A percentile compares a stretch with the other conserved stretches of the same genome.
Conservation (phyloP, 2,329 filamentous ascomycete species). For the Colletotrichum spaethianum region DNA sequence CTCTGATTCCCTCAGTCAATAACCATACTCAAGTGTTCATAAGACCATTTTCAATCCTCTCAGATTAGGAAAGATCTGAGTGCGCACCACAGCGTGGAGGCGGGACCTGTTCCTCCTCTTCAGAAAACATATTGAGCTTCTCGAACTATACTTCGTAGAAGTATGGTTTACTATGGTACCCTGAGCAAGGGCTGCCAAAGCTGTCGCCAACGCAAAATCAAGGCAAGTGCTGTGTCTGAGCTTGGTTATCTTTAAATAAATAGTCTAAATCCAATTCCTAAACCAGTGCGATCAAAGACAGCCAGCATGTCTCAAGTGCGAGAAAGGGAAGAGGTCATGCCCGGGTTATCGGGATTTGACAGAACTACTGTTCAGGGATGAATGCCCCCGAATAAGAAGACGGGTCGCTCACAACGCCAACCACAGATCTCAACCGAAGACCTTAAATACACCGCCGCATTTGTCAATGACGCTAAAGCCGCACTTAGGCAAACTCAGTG, state of each 20-base stretch:
- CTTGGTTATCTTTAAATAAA: background rate
- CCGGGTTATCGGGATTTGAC: conserved; percentile 46
- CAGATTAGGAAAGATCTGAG: background rate
- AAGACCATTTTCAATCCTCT: no score
- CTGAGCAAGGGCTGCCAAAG: conserved; percentile 47
- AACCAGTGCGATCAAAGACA: conserved; percentile 46
- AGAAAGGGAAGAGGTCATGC: conserved; percentile 44
- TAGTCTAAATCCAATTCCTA: background rate
- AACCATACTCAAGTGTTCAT: background rate
- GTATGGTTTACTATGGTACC: conserved; percentile 45
- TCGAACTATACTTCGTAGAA: background rate
- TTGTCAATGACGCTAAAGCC: background rate
- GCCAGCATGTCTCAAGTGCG: conserved; percentile 46
- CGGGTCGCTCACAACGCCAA: conserved; percentile 4
- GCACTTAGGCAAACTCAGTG: background rate
- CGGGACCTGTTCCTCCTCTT: background rate
- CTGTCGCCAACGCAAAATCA: conserved; percentile 47
- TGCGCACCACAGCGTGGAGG: background rate
- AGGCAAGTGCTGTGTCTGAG: conserved; percentile 35
- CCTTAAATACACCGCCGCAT: background rate
- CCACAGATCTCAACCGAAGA: background rate
- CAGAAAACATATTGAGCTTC: background rate
- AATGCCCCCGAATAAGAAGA: conserved; percentile 43
- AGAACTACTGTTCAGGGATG: conserved; percentile 46
- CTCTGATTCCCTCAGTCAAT: background rate